Percentiles rank a stretch among this genome's conserved stretches.
Evolutionary conservation across 208 protist species (phyloP).

Genomic region (Lotmaria passim): DNA sequence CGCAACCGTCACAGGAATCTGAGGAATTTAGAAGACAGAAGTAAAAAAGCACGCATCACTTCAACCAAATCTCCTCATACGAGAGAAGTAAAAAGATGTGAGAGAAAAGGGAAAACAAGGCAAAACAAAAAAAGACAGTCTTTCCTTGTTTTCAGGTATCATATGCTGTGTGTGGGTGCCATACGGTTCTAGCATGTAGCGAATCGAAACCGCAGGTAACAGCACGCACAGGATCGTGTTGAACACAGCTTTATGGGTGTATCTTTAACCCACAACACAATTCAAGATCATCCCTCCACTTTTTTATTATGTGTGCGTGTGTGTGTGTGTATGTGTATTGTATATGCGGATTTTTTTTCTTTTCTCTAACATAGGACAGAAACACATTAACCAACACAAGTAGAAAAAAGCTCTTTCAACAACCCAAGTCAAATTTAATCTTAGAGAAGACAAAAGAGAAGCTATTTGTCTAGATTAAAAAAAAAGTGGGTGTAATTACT

Average conservation of each 20-base stretch:
- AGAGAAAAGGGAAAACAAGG: not conserved
- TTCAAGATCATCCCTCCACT: not conserved
- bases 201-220: no score
- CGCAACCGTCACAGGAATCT: constrained; percentile 5
- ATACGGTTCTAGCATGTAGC: no score
- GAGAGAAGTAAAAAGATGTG: constrained; percentile 2
- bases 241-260: no score
- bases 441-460: constrained; percentile 27
- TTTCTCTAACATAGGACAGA: no score
- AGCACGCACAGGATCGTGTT: no score
- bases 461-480: constrained; percentile 21
- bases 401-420: no score
- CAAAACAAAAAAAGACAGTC: not conserved
- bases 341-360: no score
- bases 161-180: no score
- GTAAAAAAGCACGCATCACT: not conserved
- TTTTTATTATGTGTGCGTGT: constrained; percentile 10
- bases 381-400: no score
- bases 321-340: not conserved
- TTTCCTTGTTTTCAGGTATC: not conserved
- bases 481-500: not conserved
- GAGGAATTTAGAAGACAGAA: constrained; percentile 27
- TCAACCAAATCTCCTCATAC: not conserved
- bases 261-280: no score
- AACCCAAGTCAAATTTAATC: no score